A percentile compares a stretch with the other conserved stretches of the same genome.
Conservation (phyloP, 192 early-diverging fungal genomes). For the Podila clonocystis region DNA sequence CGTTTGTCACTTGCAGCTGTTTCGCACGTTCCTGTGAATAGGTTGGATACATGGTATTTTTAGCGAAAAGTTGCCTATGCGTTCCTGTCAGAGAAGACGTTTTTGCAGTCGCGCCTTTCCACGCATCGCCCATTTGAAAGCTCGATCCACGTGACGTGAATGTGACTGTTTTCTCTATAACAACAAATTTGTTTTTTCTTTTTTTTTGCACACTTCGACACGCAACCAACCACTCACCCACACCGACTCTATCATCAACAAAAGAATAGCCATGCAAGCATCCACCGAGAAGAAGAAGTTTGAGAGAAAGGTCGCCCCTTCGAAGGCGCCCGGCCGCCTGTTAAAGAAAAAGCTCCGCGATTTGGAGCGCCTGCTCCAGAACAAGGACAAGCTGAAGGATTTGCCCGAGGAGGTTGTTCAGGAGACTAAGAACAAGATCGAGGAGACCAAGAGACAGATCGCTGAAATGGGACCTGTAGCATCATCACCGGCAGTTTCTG, state of each 20-base stretch:
- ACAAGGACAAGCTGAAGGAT: slow-evolving; percentile 39
- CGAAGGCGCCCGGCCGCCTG: slow-evolving; percentile 39
- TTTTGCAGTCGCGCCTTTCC: too few relatives aligned
- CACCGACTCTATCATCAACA: neutral
- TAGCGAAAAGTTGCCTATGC: neutral
- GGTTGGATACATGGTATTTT: slow-evolving; percentile 9
- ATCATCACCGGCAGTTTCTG: neutral
- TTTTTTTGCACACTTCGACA: neutral
- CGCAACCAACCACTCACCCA: neutral
- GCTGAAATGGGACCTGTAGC: slow-evolving; percentile 16
- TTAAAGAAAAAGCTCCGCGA: slow-evolving; percentile 40
- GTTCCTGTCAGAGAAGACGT: neutral
- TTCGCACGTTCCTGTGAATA: slow-evolving; percentile 16
- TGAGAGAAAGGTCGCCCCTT: slow-evolving; percentile 22
- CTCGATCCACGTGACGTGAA: too few relatives aligned
- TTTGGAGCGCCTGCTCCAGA: slow-evolving; percentile 36
- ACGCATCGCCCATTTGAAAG: neutral
- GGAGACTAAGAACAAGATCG: slow-evolving; percentile 34
- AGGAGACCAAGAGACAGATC: slow-evolving; percentile 22
- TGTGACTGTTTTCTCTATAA: too few relatives aligned
- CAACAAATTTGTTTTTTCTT: slow-evolving; percentile 1
- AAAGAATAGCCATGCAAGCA: slow-evolving; percentile 10
- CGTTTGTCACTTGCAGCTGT: slow-evolving; percentile 12
- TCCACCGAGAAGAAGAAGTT: slow-evolving; percentile 23
- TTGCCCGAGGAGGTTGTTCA: slow-evolving; percentile 24